Evolutionary conservation across 371 early-diverging fungal species (phyloP).

Genomic region (Entomophthora muscae): DNA sequence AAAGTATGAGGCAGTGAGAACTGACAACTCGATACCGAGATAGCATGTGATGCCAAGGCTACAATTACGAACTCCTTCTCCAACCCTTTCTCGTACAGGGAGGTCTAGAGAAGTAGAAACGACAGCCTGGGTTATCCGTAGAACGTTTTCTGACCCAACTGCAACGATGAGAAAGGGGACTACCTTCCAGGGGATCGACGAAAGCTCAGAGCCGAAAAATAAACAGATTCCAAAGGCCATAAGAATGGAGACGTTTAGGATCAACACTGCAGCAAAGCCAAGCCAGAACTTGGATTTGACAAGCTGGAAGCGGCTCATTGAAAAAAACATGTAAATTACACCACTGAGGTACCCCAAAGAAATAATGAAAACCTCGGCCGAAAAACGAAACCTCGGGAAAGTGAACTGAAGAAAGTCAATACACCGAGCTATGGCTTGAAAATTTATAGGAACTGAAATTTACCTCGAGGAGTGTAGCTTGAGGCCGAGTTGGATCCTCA

Average conservation of each 20-base stretch:
- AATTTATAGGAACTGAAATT: too few relatives aligned
- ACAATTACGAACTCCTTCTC: conserved; percentile 36
- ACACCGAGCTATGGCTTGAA: too few relatives aligned
- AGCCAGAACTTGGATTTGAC: conserved; percentile 55
- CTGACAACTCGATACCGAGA: conserved; percentile 26
- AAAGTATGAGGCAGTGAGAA: conserved; percentile 30
- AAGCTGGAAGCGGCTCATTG: conserved; percentile 34
- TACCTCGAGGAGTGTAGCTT: background rate
- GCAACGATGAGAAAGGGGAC: conserved; percentile 42
- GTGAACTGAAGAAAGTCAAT: background rate
- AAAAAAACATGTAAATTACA: conserved; percentile 38
- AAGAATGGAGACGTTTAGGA: conserved; percentile 26
- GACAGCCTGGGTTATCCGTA: conserved; percentile 46
- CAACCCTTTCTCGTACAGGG: conserved; percentile 46
- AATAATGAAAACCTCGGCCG: conserved; percentile 20
- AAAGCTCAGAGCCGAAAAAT: conserved; percentile 23
- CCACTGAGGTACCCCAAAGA: conserved; percentile 27
- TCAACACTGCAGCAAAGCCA: conserved; percentile 37
- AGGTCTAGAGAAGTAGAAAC: conserved; percentile 43
- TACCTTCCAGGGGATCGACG: conserved; percentile 38
- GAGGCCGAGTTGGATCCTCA: background rate
- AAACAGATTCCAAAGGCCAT: conserved; percentile 33
- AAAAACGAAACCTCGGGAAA: conserved; percentile 6
- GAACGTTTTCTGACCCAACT: conserved; percentile 51
- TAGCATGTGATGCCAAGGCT: conserved; percentile 39